A percentile compares a stretch with the other conserved stretches of the same genome.
Conservation (phyloP, 805 yeast genomes). For the Saccharomycopsis fermentans region DNA sequence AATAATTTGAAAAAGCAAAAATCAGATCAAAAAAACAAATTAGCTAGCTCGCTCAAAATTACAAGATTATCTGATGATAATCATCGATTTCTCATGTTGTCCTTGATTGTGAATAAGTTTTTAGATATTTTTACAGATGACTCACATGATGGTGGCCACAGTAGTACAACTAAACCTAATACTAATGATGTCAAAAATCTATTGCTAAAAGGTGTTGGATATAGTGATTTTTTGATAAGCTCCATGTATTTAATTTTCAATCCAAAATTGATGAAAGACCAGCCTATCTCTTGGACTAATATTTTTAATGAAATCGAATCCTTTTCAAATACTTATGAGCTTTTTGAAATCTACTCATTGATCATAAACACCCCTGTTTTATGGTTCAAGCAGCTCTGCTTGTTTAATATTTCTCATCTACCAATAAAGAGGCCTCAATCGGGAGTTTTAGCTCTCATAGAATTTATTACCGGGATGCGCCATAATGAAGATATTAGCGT, state of each 20-base stretch:
- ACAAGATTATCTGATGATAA: background rate
- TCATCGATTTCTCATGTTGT: constrained; percentile 12
- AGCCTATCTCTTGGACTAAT: constrained; percentile 1
- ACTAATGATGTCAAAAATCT: constrained; percentile 43
- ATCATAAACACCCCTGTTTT: constrained; percentile 39
- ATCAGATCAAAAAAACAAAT: constrained; percentile 13
- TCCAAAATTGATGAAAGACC: constrained; percentile 20
- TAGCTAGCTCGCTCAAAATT: background rate
- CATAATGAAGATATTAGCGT: constrained; percentile 60
- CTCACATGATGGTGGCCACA: background rate
- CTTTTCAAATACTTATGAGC: constrained; percentile 54
- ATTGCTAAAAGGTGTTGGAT: constrained; percentile 56
- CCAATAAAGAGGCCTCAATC: constrained; percentile 46
- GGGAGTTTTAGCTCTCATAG: constrained; percentile 69
- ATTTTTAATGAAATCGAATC: constrained; percentile 28
- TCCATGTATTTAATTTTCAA: constrained; percentile 34
- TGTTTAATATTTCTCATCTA: constrained; percentile 40
- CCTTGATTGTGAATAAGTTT: constrained; percentile 20
- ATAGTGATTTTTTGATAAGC: constrained; percentile 46
- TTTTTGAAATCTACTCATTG: constrained; percentile 51
- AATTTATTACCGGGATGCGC: constrained; percentile 65
- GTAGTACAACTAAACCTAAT: constrained; percentile 2
- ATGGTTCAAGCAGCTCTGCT: constrained; percentile 37
- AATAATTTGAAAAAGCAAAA: constrained; percentile 33
- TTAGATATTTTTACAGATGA: constrained; percentile 19